Evolutionary conservation across 805 yeast species (phyloP).

Genomic region (Candida boidinii): DNA sequence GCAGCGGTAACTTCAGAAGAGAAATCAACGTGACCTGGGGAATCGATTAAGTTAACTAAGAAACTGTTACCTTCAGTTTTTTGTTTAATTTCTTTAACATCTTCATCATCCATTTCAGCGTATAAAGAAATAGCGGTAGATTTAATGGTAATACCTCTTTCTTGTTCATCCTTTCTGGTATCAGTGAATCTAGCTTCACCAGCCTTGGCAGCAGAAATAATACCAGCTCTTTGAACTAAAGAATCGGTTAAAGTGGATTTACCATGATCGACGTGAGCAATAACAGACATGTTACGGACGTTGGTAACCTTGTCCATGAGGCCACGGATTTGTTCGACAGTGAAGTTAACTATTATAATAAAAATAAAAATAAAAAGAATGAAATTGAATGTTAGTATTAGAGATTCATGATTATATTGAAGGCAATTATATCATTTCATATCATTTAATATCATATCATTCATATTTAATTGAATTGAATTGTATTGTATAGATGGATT

Average conservation of each 20-base stretch:
- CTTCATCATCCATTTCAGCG: slow-evolving; percentile 82
- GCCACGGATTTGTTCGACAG: slow-evolving; percentile 90
- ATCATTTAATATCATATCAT: too few species aligned
- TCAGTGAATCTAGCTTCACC: slow-evolving; percentile 99
- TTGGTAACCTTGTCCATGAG: slow-evolving; percentile 99
- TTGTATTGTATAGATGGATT: too few species aligned
- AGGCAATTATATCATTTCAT: too few species aligned
- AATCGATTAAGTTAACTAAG: slow-evolving; percentile 96
- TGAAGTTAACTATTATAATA: slow-evolving; percentile 37
- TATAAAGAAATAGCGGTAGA: slow-evolving; percentile 96
- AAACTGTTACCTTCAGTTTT: slow-evolving; percentile 88
- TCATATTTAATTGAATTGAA: too few species aligned
- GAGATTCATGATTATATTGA: too few species aligned
- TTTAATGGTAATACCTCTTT: slow-evolving; percentile 99
- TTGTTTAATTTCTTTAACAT: slow-evolving; percentile 84
- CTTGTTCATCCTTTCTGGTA: slow-evolving; percentile 99
- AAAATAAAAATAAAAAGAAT: not conserved
- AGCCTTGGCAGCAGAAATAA: slow-evolving; percentile 98
- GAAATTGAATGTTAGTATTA: not conserved
- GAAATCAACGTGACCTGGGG: slow-evolving; percentile 99
- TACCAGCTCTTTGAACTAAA: slow-evolving; percentile 98
- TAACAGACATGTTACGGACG: slow-evolving; percentile 99
- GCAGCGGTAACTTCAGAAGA: slow-evolving; percentile 99
- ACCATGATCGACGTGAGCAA: slow-evolving; percentile 99
- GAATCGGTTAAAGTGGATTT: slow-evolving; percentile 99